Conservation (phyloP, 2,329 filamentous ascomycete species). For the Colletotrichum chrysophilum region DNA sequence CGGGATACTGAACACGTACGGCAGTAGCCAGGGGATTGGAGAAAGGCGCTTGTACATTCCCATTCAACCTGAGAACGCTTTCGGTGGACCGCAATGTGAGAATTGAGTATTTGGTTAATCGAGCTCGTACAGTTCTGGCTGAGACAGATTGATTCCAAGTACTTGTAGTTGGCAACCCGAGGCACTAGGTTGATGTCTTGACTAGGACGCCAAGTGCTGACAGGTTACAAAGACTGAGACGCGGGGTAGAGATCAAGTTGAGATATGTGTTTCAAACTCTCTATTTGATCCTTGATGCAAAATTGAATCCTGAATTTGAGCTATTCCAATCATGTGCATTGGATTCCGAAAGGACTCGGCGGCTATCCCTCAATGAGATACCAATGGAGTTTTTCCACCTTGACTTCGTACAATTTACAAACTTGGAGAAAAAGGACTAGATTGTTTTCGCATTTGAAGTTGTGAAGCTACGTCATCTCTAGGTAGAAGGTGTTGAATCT, state of each 20-base stretch:
- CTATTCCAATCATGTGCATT: no score
- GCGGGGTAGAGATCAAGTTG: not conserved
- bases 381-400: no score
- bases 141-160: not conserved
- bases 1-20: not conserved
- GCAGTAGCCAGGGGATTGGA: not conserved
- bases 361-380: no score
- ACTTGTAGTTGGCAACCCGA: not conserved
- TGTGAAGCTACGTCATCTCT: no score
- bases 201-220: not conserved
- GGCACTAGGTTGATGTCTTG: not conserved
- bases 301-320: accelerated
- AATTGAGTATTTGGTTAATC: accelerated
- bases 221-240: not conserved
- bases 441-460: no score
- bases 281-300: no score
- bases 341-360: no score
- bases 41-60: not conserved
- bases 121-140: accelerated
- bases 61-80: not conserved
- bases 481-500: no score
- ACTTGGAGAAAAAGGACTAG: no score
- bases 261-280: not conserved
- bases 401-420: no score
- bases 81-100: accelerated